A percentile compares a stretch with the other conserved stretches of the same genome.
Evolutionary conservation across 805 yeast genomes (phyloP).

Genomic region (Wickerhamiella galacta): DNA sequence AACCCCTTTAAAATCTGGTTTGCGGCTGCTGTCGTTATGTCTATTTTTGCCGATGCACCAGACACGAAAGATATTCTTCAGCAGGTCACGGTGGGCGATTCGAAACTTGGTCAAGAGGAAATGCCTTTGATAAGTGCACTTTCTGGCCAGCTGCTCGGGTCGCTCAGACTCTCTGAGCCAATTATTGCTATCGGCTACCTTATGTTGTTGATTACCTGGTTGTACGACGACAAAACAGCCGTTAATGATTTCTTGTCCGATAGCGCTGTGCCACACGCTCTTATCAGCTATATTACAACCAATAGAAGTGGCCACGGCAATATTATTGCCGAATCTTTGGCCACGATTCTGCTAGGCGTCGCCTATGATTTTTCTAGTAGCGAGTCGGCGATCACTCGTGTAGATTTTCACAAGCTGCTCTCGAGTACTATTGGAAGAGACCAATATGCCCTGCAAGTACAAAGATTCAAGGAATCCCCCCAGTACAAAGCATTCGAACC

Average conservation of each 20-base stretch:
- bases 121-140: conserved; percentile 57
- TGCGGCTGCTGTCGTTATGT: conserved; percentile 47
- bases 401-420: conserved; percentile 44
- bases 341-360: conserved; percentile 54
- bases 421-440: conserved; percentile 63
- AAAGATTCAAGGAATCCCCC: conserved; percentile 48
- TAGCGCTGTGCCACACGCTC: conserved; percentile 43
- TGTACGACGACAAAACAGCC: conserved; percentile 60
- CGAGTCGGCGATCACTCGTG: conserved; percentile 39
- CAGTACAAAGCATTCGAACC: conserved; percentile 34
- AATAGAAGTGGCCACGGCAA: conserved; percentile 24
- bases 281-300: conserved; percentile 48
- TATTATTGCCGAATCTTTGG: conserved; percentile 53
- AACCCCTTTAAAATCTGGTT: conserved; percentile 87
- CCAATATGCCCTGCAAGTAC: conserved; percentile 54
- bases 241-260: conserved; percentile 63
- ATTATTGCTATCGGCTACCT: conserved; percentile 64
- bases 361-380: conserved; percentile 58
- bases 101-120: conserved; percentile 43
- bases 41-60: conserved; percentile 33
- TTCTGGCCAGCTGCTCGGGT: conserved; percentile 52
- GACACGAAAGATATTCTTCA: conserved; percentile 19
- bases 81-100: conserved; percentile 37
- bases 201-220: conserved; percentile 57
- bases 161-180: conserved; percentile 47